Base-by-base conservation (phyloP, 2,329 filamentous ascomycete genomes). In the Talaromyces sp. region DNA sequence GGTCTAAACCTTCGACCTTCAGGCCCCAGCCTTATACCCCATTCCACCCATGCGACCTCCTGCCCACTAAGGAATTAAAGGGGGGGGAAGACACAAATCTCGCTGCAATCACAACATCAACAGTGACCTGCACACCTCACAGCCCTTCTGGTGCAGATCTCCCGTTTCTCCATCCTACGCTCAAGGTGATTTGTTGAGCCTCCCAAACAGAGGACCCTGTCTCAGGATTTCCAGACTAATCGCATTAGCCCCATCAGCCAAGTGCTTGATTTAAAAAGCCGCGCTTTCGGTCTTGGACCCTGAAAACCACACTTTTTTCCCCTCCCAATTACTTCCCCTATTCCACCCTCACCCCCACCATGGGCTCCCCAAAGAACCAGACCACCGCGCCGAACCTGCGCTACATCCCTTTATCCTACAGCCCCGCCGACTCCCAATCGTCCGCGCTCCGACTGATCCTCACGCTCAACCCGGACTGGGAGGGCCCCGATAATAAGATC, bases 381-480 rank as follows among this genome's bases (percentile, higher is more conserved):
- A 55, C 52, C 45, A 52, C 49, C 40, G 53, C 58, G 39, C 52
- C 63, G 19, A 52, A 68, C 42, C 58, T 71, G 24, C 70, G 75
- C 57, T 78, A 82, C 75, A 89, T 97, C 53, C 83, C 90, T 49
- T 81, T 93, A 57, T 83, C 82, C 62, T 97, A 96, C 80, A 87
- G 90, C 73, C 85, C 85, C 72, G 78, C 83, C 62, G 86, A 95
- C 70, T 88, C 89, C 27, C 84, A 93, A 60, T 80, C 84, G 52
- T 95, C 93, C 17, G 93, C 92, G 48, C 80, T 89, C 56, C 83
- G 83, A 59, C 84, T 99, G 58, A 86, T 97, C 65, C 80, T 91
- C 63, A 83, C 89, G 24, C 80, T 97, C 56, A 84, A 87, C 54
- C 92, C 92, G 10, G 86, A 95, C 65, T 99, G 94, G 94, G 82